These are phyloP conservation scores for Saturnispora sekii DNA, from an alignment of 805 yeast genomes.

Conservation along the genomic window DNA sequence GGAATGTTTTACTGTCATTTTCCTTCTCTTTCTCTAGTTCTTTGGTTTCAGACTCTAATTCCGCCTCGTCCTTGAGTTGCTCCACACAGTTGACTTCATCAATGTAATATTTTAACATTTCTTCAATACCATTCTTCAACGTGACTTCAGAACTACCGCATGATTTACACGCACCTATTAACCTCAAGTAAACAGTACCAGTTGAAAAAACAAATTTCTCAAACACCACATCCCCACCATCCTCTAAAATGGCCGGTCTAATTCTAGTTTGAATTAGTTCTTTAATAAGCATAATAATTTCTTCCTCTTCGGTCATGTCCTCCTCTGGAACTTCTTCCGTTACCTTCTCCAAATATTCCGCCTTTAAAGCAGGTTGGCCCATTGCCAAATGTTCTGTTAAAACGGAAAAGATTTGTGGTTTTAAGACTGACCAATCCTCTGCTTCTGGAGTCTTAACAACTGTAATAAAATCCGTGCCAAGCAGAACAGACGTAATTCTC, in stretches of 20 bases:
- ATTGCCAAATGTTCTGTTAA: constrained; percentile 46
- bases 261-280: constrained; percentile 90
- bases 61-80: constrained; percentile 80
- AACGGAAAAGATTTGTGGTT: constrained; percentile 57
- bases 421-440: constrained; percentile 49
- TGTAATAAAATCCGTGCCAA: constrained; percentile 78
- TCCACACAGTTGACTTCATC: constrained; percentile 89
- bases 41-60: constrained; percentile 15
- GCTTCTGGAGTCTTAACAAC: constrained; percentile 49
- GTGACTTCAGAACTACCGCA: constrained; percentile 91
- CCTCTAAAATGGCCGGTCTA: constrained; percentile 96
- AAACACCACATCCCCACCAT: constrained; percentile 94
- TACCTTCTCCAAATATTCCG: constrained; percentile 30
- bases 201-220: constrained; percentile 75
- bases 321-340: constrained; percentile 36
- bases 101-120: constrained; percentile 94
- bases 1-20: neutral
- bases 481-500: constrained; percentile 61
- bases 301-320: constrained; percentile 38
- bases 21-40: too few relatives aligned
- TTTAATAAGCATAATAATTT: constrained; percentile 79
- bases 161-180: constrained; percentile 93
- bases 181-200: constrained; percentile 79
- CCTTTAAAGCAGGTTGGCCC: constrained; percentile 45
- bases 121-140: constrained; percentile 87